Conservation (phyloP, 2,329 filamentous ascomycete genomes). For the Ophiostoma ulmi region DNA sequence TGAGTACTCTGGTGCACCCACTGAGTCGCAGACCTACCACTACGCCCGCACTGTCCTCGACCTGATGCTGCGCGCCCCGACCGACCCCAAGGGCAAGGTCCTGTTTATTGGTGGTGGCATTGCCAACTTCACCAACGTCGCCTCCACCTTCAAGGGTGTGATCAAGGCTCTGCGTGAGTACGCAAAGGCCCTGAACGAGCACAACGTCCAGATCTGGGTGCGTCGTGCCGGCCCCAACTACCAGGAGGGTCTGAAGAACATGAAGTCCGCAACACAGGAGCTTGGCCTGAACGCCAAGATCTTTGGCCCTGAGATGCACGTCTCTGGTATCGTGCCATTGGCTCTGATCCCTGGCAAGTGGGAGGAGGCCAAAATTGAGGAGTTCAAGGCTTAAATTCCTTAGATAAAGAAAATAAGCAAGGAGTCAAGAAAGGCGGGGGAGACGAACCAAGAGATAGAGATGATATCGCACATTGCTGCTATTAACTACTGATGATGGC, state of each 20-base stretch:
- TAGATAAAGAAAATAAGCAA: background rate
- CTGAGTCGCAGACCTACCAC: slow-evolving; percentile 98
- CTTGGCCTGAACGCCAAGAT: slow-evolving; percentile 69
- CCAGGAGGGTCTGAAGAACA: slow-evolving; percentile 99
- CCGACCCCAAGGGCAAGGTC: slow-evolving; percentile 86
- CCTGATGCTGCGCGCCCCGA: slow-evolving; percentile 89
- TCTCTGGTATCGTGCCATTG: slow-evolving; percentile 92
- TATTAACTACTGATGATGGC: slow-evolving; percentile 14
- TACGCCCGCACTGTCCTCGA: slow-evolving; percentile 96
- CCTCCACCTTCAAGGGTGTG: slow-evolving; percentile 99
- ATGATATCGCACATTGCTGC: slow-evolving; percentile 12
- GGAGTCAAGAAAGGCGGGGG: background rate
- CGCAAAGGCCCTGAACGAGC: slow-evolving; percentile 77
- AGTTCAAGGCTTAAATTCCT: slow-evolving; percentile 52
- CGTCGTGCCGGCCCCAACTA: slow-evolving; percentile 89
- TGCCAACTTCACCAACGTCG: slow-evolving; percentile 99
- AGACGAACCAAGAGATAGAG: background rate
- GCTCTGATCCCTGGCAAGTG: slow-evolving; percentile 66
- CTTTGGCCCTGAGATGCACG: slow-evolving; percentile 81
- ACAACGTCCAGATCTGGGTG: slow-evolving; percentile 98
- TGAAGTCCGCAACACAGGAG: slow-evolving; percentile 93
- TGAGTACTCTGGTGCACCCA: slow-evolving; percentile 98
- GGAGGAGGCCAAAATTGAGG: slow-evolving; percentile 56
- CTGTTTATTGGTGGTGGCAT: slow-evolving; percentile 99
- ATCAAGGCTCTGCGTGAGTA: slow-evolving; percentile 93